A percentile compares a stretch with the other conserved stretches of the same genome.
Evolutionary conservation across 1,139 yeast genomes (phyloP).

Genomic region (Candida neerlandica): DNA sequence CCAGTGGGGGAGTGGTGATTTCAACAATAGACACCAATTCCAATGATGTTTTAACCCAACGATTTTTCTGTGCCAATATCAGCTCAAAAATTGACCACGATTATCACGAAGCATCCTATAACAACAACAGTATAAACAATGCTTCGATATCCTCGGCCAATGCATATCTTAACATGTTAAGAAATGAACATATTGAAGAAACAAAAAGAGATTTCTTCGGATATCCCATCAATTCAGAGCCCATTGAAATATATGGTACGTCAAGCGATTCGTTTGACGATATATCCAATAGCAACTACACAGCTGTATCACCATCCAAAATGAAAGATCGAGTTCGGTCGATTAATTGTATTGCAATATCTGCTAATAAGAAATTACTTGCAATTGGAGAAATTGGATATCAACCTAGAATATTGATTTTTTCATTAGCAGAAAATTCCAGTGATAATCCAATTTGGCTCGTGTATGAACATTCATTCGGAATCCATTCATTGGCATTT

Average conservation of each 20-base stretch:
- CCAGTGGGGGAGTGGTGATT: constrained; percentile 71
- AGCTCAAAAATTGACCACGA: constrained; percentile 3
- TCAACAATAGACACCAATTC: constrained; percentile 27
- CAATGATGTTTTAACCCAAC: constrained; percentile 30
- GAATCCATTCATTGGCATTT: constrained; percentile 56
- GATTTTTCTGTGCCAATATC: constrained; percentile 56
- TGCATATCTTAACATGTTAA: constrained; percentile 34
- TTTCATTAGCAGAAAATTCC: constrained; percentile 56
- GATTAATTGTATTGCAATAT: constrained; percentile 56
- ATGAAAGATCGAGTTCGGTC: constrained; percentile 52
- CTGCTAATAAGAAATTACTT: constrained; percentile 52
- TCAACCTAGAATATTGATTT: constrained; percentile 62
- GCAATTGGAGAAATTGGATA: constrained; percentile 74
- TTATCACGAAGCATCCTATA: neutral
- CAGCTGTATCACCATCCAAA: constrained; percentile 30
- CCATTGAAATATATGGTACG: constrained; percentile 26
- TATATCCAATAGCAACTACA: constrained; percentile 6
- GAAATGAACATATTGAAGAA: constrained; percentile 16
- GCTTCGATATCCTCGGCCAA: constrained; percentile 24
- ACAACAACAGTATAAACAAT: neutral
- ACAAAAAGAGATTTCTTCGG: constrained; percentile 36
- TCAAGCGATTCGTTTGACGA: constrained; percentile 12
- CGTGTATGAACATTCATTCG: constrained; percentile 65
- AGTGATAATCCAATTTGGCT: constrained; percentile 50
- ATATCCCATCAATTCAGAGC: constrained; percentile 28